Percentiles rank a stretch among this genome's conserved stretches.
These are phyloP conservation scores for Oryza brachyantha DNA, from an alignment of 176 grass and related monocot species.

Conservation along the genomic window DNA sequence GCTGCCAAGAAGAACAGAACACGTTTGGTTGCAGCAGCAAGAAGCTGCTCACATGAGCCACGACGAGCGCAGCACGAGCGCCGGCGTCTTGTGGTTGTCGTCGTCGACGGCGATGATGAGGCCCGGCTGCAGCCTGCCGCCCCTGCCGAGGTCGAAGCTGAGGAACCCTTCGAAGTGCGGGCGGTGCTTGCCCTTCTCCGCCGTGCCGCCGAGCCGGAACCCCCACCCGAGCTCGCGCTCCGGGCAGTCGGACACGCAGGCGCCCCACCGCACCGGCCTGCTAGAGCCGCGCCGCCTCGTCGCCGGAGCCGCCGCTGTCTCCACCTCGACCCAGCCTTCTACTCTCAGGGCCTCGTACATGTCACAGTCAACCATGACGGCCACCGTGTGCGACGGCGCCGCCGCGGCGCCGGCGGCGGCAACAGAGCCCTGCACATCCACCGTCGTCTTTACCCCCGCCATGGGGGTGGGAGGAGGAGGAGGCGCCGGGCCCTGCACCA, in stretches of 20 bases:
- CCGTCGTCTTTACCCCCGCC: no score
- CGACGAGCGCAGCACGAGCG: slow-evolving; percentile 58
- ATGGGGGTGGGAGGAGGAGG: neutral
- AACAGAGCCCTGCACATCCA: neutral
- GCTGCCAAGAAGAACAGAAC: neutral
- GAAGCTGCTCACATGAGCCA: slow-evolving; percentile 87
- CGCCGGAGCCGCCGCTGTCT: neutral
- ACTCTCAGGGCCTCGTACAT: slow-evolving; percentile 56
- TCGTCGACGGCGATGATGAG: slow-evolving; percentile 49
- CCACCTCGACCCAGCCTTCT: slow-evolving; percentile 69
- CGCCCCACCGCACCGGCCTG: slow-evolving; percentile 30
- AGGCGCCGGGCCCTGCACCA: neutral
- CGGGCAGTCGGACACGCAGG: slow-evolving; percentile 56
- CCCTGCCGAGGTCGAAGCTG: slow-evolving; percentile 71
- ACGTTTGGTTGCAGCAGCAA: no score
- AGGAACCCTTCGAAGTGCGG: slow-evolving; percentile 62
- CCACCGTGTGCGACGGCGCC: neutral
- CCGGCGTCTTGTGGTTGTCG: slow-evolving; percentile 29
- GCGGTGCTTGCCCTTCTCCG: slow-evolving; percentile 19
- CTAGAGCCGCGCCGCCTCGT: neutral
- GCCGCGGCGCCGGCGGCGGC: neutral
- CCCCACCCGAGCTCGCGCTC: slow-evolving; percentile 68
- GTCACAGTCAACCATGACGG: slow-evolving; percentile 47
- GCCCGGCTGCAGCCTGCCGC: slow-evolving; percentile 67
- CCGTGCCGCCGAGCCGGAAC: slow-evolving; percentile 50